Percentiles rank a stretch among this genome's conserved stretches.
These are phyloP conservation scores for Neonectria punicea DNA, from an alignment of 2,329 filamentous ascomycete genomes.

Conservation along the genomic window DNA sequence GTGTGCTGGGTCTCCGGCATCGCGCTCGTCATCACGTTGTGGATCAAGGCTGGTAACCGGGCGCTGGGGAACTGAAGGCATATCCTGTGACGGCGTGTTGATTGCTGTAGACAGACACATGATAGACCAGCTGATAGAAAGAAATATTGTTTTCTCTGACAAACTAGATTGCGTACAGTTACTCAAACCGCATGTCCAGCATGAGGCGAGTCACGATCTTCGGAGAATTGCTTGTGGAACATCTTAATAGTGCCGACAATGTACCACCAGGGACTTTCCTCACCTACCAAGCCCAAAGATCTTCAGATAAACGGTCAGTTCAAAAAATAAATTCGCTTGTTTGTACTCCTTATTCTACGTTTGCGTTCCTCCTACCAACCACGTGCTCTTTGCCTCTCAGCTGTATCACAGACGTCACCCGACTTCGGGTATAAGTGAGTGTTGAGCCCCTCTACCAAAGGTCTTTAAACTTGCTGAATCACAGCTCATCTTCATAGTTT, in stretches of 20 bases:
- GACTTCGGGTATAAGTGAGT: not conserved
- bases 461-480: not conserved
- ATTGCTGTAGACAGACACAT: not conserved
- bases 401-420: not conserved
- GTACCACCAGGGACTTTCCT: not conserved
- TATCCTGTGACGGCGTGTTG: not conserved
- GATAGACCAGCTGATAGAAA: not conserved
- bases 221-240: not conserved
- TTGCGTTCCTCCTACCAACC: not conserved
- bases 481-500: not conserved
- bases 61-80: slow-evolving; percentile 23
- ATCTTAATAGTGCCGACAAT: not conserved
- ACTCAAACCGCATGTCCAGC: not conserved
- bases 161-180: not conserved
- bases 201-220: not conserved
- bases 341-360: not conserved
- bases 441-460: not conserved
- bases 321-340: not conserved
- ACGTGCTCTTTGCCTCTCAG: not conserved
- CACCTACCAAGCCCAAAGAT: not conserved
- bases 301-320: not conserved
- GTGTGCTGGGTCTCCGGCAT: slow-evolving; percentile 51
- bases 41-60: slow-evolving; percentile 53
- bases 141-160: not conserved
- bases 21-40: slow-evolving; percentile 49